Conservation (phyloP, 2,329 filamentous ascomycete genomes). For the Sporothrix pseudoabietina region DNA sequence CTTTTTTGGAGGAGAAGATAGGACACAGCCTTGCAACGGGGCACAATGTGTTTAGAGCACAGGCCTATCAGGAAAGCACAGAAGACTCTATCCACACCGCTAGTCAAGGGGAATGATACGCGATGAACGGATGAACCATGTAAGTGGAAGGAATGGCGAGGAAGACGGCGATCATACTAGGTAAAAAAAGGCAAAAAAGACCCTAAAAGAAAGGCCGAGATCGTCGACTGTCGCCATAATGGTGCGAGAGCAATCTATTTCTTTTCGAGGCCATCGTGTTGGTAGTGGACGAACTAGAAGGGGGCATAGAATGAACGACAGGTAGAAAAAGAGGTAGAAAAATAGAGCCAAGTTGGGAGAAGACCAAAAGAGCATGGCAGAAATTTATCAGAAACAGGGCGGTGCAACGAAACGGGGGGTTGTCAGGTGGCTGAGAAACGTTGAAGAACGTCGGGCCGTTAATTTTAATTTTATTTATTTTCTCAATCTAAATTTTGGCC, state of each 20-base stretch:
- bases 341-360: neutral
- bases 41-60: neutral
- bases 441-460: neutral
- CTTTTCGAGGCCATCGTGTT: neutral
- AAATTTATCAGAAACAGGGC: neutral
- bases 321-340: neutral
- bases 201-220: neutral
- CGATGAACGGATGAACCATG: neutral
- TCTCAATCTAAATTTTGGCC: too few species aligned
- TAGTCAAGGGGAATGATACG: neutral
- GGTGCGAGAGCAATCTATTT: slow-evolving; percentile 1
- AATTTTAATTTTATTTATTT: too few species aligned
- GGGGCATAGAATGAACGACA: neutral
- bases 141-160: too few species aligned
- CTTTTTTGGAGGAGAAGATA: neutral
- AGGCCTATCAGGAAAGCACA: too few species aligned
- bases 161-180: neutral
- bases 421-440: slow-evolving; percentile 16
- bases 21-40: neutral
- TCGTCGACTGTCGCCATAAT: neutral
- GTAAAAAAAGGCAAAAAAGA: neutral
- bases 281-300: neutral
- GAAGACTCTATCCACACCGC: neutral
- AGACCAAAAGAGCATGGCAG: neutral
- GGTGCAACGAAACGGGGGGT: neutral